phyloP scores from a whole-genome alignment of 441 rosid species.

The Arabidopsis lyrata region DNA sequence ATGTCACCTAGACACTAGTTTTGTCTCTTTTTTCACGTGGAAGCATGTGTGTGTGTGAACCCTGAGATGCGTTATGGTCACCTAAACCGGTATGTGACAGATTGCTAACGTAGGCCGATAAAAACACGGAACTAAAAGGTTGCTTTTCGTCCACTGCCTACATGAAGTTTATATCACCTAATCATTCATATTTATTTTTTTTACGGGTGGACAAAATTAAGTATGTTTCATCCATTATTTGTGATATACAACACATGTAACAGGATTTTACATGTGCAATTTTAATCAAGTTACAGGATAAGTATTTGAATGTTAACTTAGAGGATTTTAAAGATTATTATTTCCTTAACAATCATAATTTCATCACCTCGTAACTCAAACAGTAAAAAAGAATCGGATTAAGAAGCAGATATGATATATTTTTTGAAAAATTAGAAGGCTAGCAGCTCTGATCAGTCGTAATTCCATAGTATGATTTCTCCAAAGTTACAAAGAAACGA shows the following conservation, averaged over 20 bases:
- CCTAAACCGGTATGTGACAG: background rate
- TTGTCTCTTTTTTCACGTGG: background rate
- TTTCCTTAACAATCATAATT: background rate
- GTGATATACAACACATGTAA: background rate
- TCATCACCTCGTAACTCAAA: background rate
- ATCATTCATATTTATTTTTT: background rate
- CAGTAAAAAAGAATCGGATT: too few species aligned
- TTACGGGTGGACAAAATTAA: background rate
- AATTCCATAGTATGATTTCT: too few species aligned
- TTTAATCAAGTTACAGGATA: too few species aligned
- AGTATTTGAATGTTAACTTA: too few species aligned
- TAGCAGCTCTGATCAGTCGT: too few species aligned
- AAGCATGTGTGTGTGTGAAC: background rate
- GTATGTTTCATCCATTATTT: background rate
- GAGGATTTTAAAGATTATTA: too few species aligned
- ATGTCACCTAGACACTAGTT: background rate
- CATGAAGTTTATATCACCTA: background rate
- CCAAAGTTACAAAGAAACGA: background rate
- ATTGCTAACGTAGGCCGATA: conserved; percentile 21
- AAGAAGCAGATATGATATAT: too few species aligned
- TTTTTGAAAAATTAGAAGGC: too few species aligned
- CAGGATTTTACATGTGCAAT: background rate
- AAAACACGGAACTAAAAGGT: conserved; percentile 6
- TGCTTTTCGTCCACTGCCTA: conserved; percentile 6
- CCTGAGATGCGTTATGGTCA: background rate